A percentile compares a stretch with the other conserved stretches of the same genome.
Conservation (phyloP, 148 eudicot species). For the Arctostaphylos glauca region DNA sequence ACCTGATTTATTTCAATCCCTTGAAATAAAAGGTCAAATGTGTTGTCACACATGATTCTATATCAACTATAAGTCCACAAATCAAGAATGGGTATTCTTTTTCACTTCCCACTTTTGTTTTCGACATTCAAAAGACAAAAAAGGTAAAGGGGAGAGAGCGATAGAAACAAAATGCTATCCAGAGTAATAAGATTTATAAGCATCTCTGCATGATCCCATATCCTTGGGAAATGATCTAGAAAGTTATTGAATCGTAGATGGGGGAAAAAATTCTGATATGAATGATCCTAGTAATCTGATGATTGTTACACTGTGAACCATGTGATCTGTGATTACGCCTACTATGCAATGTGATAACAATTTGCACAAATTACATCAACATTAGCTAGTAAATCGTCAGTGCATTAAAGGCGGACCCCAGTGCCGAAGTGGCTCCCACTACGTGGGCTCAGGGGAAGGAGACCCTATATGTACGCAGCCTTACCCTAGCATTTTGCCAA, state of each 20-base stretch:
- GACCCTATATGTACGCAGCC: too few relatives aligned
- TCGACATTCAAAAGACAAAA: neutral
- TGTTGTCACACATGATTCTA: too few relatives aligned
- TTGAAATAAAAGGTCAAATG: neutral
- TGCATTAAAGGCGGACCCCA: too few relatives aligned
- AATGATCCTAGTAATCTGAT: neutral
- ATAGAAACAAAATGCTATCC: neutral
- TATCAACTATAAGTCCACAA: too few relatives aligned
- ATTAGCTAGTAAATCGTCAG: neutral
- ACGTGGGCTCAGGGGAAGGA: too few relatives aligned
- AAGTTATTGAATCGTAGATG: neutral
- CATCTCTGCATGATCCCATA: neutral
- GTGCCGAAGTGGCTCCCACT: too few relatives aligned
- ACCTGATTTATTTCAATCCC: neutral
- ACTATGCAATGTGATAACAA: neutral
- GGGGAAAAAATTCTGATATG: neutral
- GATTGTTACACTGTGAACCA: neutral
- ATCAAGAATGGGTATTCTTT: neutral
- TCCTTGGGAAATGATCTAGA: neutral
- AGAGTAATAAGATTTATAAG: neutral
- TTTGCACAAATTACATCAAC: too few relatives aligned
- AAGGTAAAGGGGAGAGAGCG: neutral
- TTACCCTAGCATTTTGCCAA: too few relatives aligned
- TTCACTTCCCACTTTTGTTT: neutral
- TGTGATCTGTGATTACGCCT: neutral